These are phyloP conservation scores for Suhomyces canberraensis DNA, from an alignment of 805 yeast genomes.

Conservation along the genomic window DNA sequence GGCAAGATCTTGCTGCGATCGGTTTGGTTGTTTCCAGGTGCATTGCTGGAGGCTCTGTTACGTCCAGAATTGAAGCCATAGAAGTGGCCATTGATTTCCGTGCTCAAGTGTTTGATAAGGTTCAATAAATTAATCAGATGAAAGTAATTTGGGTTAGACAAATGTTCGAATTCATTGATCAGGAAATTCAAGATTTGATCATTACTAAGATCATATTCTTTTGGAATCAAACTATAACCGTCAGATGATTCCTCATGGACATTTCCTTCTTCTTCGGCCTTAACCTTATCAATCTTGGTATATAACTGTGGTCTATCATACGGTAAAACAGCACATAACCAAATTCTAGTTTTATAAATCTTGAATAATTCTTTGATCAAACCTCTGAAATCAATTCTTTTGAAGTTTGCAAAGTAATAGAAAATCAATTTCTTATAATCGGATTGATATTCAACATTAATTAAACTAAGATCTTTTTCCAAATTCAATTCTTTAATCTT, in stretches of 20 bases:
- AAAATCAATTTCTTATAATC: conserved; percentile 45
- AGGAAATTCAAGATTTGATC: conserved; percentile 43
- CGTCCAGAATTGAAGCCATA: conserved; percentile 33
- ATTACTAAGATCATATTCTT: conserved; percentile 37
- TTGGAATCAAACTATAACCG: conserved; percentile 21
- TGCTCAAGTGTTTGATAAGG: conserved; percentile 42
- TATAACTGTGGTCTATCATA: conserved; percentile 34
- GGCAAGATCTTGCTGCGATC: conserved; percentile 16
- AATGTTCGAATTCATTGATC: conserved; percentile 40
- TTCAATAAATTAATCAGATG: conserved; percentile 49
- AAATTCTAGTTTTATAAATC: conserved; percentile 45
- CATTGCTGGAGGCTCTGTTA: not conserved
- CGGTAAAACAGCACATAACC: conserved; percentile 48
- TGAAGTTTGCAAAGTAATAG: conserved; percentile 46
- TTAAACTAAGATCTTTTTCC: conserved; percentile 33
- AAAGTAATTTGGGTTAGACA: conserved; percentile 46
- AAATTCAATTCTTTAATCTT: conserved; percentile 48
- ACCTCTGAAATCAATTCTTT: conserved; percentile 42
- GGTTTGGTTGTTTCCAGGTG: not conserved
- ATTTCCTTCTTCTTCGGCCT: not conserved
- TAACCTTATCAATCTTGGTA: conserved; percentile 6
- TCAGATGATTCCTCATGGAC: conserved; percentile 6
- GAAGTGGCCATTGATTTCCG: conserved; percentile 40
- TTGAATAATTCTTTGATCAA: conserved; percentile 44
- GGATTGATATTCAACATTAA: conserved; percentile 44